Evolutionary conservation across 257 asterid genomes (phyloP).

Genomic region (Fraxinus americana): DNA sequence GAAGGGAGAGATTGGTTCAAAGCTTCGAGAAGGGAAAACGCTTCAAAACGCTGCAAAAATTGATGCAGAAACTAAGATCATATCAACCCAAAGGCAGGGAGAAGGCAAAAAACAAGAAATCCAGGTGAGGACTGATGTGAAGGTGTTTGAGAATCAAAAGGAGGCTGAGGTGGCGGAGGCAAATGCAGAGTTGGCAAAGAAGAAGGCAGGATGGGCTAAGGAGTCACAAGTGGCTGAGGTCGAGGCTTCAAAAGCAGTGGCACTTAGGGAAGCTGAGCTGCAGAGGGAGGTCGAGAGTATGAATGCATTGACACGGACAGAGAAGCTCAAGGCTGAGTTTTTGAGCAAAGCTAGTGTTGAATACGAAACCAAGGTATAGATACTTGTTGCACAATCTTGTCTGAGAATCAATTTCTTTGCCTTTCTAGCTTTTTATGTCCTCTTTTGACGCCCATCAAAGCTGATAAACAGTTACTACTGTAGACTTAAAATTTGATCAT

Average conservation of each 20-base stretch:
- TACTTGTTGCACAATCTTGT: background rate
- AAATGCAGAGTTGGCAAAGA: slow-evolving; percentile 53
- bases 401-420: too few relatives aligned
- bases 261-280: slow-evolving; percentile 59
- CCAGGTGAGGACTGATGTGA: slow-evolving; percentile 50
- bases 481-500: background rate
- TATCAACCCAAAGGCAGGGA: slow-evolving; percentile 56
- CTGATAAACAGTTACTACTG: too few relatives aligned
- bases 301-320: slow-evolving; percentile 56
- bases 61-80: slow-evolving; percentile 67
- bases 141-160: slow-evolving; percentile 54
- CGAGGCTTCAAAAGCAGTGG: slow-evolving; percentile 66
- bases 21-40: slow-evolving; percentile 53
- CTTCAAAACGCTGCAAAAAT: slow-evolving; percentile 60
- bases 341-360: slow-evolving; percentile 66
- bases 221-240: slow-evolving; percentile 67
- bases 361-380: slow-evolving; percentile 61
- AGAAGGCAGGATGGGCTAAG: slow-evolving; percentile 70
- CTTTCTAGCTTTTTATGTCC: too few relatives aligned
- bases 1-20: slow-evolving; percentile 68
- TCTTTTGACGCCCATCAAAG: too few relatives aligned
- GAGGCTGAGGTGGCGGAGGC: slow-evolving; percentile 74
- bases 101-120: slow-evolving; percentile 62
- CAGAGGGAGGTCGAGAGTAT: slow-evolving; percentile 63
- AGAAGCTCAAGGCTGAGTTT: slow-evolving; percentile 67